These are phyloP conservation scores for Taphrina populina DNA, from an alignment of 1,139 yeast genomes.

Conservation along the genomic window DNA sequence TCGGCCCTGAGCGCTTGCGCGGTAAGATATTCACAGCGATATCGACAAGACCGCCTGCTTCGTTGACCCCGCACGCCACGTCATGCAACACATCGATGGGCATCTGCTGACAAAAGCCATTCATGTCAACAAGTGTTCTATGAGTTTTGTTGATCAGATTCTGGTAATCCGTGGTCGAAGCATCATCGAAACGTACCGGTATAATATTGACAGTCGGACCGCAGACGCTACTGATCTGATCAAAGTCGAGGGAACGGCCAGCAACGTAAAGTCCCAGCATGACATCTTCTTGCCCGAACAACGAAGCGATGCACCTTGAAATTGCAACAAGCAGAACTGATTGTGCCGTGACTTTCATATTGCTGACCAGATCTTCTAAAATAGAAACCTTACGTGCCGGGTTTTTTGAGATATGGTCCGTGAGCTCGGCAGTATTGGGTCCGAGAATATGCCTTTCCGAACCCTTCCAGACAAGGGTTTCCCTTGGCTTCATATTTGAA, in stretches of 20 bases:
- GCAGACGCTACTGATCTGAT: slow-evolving; percentile 21
- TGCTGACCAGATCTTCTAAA: background rate
- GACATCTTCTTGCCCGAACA: background rate
- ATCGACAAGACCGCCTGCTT: slow-evolving; percentile 18
- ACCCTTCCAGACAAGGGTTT: background rate
- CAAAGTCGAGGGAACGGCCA: slow-evolving; percentile 38
- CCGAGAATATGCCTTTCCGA: background rate
- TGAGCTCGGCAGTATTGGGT: background rate
- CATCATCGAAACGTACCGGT: slow-evolving; percentile 37
- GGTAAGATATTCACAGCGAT: slow-evolving; percentile 20
- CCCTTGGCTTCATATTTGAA: background rate
- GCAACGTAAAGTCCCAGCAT: slow-evolving; percentile 40
- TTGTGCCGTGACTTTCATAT: slow-evolving; percentile 33
- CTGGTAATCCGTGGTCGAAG: background rate
- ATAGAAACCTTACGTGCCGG: background rate
- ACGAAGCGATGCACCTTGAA: slow-evolving; percentile 16
- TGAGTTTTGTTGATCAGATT: slow-evolving; percentile 13
- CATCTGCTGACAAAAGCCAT: slow-evolving; percentile 25
- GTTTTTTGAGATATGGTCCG: background rate
- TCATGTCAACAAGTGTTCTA: slow-evolving; percentile 4
- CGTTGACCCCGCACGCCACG: background rate
- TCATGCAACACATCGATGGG: background rate
- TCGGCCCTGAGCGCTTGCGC: background rate
- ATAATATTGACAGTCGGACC: slow-evolving; percentile 40
- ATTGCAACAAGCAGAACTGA: slow-evolving; percentile 37